Base-by-base conservation (phyloP, 192 early-diverging fungal species). In the Coemansia pectinata region DNA sequence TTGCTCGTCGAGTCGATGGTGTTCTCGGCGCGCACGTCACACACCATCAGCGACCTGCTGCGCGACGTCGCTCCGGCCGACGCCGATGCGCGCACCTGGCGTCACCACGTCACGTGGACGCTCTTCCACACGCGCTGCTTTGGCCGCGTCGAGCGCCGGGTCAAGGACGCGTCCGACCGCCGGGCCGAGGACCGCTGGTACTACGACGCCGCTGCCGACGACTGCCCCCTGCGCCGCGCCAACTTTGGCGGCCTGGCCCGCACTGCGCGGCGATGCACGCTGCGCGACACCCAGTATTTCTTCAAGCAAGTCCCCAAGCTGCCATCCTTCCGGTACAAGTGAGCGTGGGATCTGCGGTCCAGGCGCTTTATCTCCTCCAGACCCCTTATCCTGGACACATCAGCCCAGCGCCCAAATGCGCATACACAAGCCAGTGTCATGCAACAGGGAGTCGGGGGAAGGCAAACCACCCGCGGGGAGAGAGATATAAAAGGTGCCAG, bases 291-390 rank as follows among this genome's bases (percentile, higher is more conserved):
- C 42, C 84, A 85, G 70, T 85, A 85, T 70, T 85, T 78, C 33
- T 85, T 82, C 62, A 85, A 85, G 72, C 84, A 74, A 50, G 77
- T 83, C 3, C 84, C 84, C 58, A 85, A 85, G 70, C 80, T 84
- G 60, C 81, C 81, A 4, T 77, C 80, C 38, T 83, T 83, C 72
- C 71, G 80, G 29, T 83, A 83, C 57, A 69, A 70, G 38, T 82
- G 63, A 29, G 27, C 29, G 15, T 25, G 60, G 9, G 53, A 38
- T 4, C n/a, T 23, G 62, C 14, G 44, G 62, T 63, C 62, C 62
- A 63, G 40, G 60, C 60, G 34, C 60, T 34, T 53, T 53, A 12
- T 53, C 21, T 23, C 47, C 21, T 23, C 47, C 36, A 38, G 36
- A 19, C 53, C 25, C 53, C 53, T 57, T 7, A 57, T 57, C 53